phyloP scores from a whole-genome alignment of 2,329 filamentous ascomycete genomes.

The Pseudonectria foliicola region DNA sequence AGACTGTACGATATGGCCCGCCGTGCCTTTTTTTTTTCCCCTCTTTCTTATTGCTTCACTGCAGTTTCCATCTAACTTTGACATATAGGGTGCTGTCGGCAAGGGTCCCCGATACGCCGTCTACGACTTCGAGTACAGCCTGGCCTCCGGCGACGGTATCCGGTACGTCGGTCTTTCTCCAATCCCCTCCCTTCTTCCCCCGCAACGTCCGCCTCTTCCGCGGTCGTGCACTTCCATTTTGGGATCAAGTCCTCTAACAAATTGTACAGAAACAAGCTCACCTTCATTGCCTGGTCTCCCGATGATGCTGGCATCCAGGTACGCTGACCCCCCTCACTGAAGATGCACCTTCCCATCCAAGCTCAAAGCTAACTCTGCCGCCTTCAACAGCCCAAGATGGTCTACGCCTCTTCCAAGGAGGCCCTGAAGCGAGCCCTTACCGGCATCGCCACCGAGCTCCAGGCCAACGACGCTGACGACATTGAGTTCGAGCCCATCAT shows the following conservation, averaged over 20 bases:
- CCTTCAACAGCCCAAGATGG: conserved; percentile 66
- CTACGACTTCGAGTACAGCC: conserved; percentile 75
- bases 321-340: conserved; percentile 34
- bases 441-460: conserved; percentile 68
- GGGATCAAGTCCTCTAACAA: conserved; percentile 12
- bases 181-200: neutral
- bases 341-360: conserved; percentile 54
- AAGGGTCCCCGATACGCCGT: conserved; percentile 76
- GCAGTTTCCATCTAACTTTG: conserved; percentile 2
- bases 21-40: conserved; percentile 1
- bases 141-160: conserved; percentile 64
- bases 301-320: conserved; percentile 77
- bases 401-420: conserved; percentile 85
- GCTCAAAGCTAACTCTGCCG: conserved; percentile 6
- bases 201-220: neutral
- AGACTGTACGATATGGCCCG: conserved; percentile 42
- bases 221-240: conserved; percentile 4
- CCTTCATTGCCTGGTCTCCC: conserved; percentile 73
- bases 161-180: conserved; percentile 44
- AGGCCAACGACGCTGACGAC: conserved; percentile 78
- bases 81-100: conserved; percentile 45
- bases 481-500: conserved; percentile 71
- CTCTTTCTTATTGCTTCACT: no score
- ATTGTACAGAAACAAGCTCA: conserved; percentile 60
- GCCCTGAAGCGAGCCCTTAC: conserved; percentile 73